Conservation (phyloP, 805 yeast genomes). For the Candida gorgasii region DNA sequence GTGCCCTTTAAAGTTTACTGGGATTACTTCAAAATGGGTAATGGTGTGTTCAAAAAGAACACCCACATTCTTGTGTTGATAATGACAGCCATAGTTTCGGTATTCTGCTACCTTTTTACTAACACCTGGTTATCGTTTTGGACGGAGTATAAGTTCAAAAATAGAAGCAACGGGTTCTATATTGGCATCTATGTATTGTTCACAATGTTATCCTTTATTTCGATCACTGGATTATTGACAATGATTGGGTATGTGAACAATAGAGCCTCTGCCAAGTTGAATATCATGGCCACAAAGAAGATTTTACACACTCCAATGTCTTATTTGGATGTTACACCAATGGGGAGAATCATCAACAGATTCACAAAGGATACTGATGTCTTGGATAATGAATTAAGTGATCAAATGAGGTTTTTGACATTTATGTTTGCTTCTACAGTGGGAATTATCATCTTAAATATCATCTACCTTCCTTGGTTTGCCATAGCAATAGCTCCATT, state of each 20-base stretch:
- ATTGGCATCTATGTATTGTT: constrained; percentile 73
- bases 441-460: constrained; percentile 50
- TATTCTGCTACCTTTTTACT: constrained; percentile 57
- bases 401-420: constrained; percentile 62
- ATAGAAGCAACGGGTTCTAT: constrained; percentile 54
- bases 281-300: constrained; percentile 57
- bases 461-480: constrained; percentile 42
- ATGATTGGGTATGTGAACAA: constrained; percentile 51
- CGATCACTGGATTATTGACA: constrained; percentile 44
- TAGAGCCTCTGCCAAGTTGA: constrained; percentile 55
- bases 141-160: constrained; percentile 57
- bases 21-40: constrained; percentile 54
- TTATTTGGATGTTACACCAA: constrained; percentile 81
- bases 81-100: constrained; percentile 23
- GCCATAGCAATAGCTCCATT: constrained; percentile 39
- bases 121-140: constrained; percentile 86
- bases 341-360: constrained; percentile 82
- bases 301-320: constrained; percentile 79
- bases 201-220: constrained; percentile 48
- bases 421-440: constrained; percentile 54
- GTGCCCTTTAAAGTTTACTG: constrained; percentile 50
- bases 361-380: constrained; percentile 88
- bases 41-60: constrained; percentile 44
- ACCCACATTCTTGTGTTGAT: constrained; percentile 24
- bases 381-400: constrained; percentile 75